Base-by-base conservation (phyloP, 257 asterid species). In the Galeopsis tetrahit region DNA sequence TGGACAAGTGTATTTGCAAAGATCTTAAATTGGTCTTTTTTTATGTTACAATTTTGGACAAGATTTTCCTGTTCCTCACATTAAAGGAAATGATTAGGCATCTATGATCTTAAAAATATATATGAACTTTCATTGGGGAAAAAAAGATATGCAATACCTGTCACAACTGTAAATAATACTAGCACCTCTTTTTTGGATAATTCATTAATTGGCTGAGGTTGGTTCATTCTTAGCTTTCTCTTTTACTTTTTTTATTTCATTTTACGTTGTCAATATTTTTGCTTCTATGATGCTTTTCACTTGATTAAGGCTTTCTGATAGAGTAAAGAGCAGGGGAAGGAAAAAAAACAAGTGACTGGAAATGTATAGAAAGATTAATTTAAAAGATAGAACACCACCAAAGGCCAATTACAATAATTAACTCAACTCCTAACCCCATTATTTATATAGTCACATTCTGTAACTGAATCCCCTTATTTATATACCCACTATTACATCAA, bases 21-120 rank as follows among this genome's bases (percentile, higher is more conserved):
- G 42, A 31, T 46, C 32, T 48, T 34, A 10, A 11, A 14, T 40
- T 53, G 55, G 15, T 42, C 67, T 38, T 31, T 52, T 9, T 40
- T 52, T 9, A 15, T 73, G 66, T 63, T 64, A 33, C 48, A 55
- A 31, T 53, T 61, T 62, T 5, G 38, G 58, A 64, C 13, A 56
- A 55, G 71, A 63, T 2, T 63, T 71, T 21, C 28, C 28, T 31
- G 28, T 71, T 58, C 40, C 57, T 70, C 46, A 5, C 59, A 9
- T 44, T 34, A 58, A 13, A 7, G 34, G 40, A 34, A 61, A 62
- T 11, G 62, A 14, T 11, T 7, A 52, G 42, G 39, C 32, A 36
- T 73, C 71, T 38, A 48, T 33, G 21, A 48, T 62, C 71, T 21
- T 36, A 62, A 36, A 7, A 0, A 72, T 35, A 48, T 46, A 34